Evolutionary conservation across 768 basidiomycete species (phyloP).

Genomic region (Leccinum broughii): DNA sequence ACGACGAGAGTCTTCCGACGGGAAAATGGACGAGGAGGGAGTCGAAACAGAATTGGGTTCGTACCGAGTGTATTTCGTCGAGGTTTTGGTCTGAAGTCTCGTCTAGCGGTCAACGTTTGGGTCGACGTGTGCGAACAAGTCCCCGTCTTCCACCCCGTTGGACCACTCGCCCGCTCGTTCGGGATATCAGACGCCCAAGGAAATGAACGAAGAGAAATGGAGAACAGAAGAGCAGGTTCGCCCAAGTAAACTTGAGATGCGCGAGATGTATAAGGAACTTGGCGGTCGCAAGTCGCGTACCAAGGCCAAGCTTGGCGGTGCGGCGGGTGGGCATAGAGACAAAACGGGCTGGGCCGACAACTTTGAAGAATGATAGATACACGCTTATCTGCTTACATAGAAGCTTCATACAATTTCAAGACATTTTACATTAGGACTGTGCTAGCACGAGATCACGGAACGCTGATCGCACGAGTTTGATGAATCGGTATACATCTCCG

Average conservation of each 20-base stretch:
- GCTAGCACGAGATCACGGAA: constrained; percentile 38
- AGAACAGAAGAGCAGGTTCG: constrained; percentile 50
- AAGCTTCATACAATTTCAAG: not conserved
- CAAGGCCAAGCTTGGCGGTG: constrained; percentile 74
- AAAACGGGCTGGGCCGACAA: constrained; percentile 72
- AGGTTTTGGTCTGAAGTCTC: constrained; percentile 3
- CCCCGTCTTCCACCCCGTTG: constrained; percentile 43
- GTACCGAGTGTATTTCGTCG: constrained; percentile 10
- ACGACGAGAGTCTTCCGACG: constrained; percentile 72
- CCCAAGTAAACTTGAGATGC: constrained; percentile 83
- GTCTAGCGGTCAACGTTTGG: constrained; percentile 52
- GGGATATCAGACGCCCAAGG: constrained; percentile 78
- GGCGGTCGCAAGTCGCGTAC: constrained; percentile 77
- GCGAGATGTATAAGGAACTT: constrained; percentile 88
- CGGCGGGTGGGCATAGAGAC: constrained; percentile 62
- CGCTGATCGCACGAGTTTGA: constrained; percentile 60
- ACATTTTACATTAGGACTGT: not conserved
- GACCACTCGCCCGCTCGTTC: constrained; percentile 51
- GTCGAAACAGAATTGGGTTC: constrained; percentile 91
- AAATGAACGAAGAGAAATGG: constrained; percentile 77
- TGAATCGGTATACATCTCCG: constrained; percentile 68
- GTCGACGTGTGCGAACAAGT: constrained; percentile 41
- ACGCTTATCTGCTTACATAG: constrained; percentile 1
- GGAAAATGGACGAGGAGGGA: constrained; percentile 93
- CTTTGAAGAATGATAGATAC: constrained; percentile 26